Evolutionary conservation across 2,329 filamentous ascomycete genomes (phyloP), one percentile per base, ranked within the genome.

Genomic region (Rhynchosporium agropyri): DNA sequence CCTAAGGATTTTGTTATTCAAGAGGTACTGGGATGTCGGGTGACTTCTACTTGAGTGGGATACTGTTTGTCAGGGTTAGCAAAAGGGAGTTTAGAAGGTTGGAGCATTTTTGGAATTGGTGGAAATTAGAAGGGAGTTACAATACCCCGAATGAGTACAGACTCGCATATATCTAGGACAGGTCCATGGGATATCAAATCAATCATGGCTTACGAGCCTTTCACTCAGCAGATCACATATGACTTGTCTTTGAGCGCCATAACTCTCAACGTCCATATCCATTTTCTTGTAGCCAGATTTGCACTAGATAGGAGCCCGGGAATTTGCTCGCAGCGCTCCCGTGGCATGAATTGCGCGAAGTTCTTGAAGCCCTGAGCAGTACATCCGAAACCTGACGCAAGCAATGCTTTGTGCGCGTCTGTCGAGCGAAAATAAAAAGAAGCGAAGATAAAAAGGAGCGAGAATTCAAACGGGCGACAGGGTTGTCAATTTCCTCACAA

Each of bases 241-340:
- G 20, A 20, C 20, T 20, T 20, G 20, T 20, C 20, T 20, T 20
- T 20, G 20, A 20, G 20, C 20, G 20, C 20, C 62, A 61, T 68
- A 64, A 20, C 64, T 63, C 38, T 60, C 55, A 60, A 68, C 62
- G 50, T 67, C 62, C 4, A 72, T 68, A 61, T 72, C 72, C 4
- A 49, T 49, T 60, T 71, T 71, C 6, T 49, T 49, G 15, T 43
- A 13, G 20, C 56, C 66, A 13, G 74, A 74, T 58, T 73, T 71
- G 55, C 64, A 73, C 36, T 73, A 61, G 57, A 72, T 68, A 58
- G 72, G 70, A 15, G 38, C n/a, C 3, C 66, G 63, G 40, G 60
- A 51, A 56, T 69, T 66, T 28, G 49, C 64, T 28, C 33, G 33
- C 9, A 36, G 68, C 63, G 31, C 70, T 70, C 40, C 58, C 53